A percentile compares a stretch with the other conserved stretches of the same genome.
Conservation (phyloP, 2,329 filamentous ascomycete genomes). For the Microsporum audouinii region DNA sequence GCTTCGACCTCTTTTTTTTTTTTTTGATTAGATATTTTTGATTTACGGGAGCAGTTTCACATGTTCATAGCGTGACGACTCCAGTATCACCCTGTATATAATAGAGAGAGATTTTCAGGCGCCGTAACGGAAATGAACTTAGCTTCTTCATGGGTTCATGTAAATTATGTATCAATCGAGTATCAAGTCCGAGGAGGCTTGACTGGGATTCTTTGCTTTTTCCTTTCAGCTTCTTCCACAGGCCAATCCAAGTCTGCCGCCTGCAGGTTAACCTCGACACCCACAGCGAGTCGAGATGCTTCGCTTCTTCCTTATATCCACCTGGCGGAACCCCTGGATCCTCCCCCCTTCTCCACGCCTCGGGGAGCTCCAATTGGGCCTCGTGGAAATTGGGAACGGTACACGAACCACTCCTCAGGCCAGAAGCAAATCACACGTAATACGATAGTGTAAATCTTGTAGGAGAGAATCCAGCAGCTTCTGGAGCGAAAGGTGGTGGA, state of each 20-base stretch:
- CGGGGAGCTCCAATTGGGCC: neutral
- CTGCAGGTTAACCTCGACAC: no score
- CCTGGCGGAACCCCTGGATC: neutral
- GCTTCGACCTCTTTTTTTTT: neutral
- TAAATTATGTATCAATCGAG: neutral
- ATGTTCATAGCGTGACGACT: constrained; percentile 1
- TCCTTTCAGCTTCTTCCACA: neutral
- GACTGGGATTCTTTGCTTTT: neutral
- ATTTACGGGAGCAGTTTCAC: neutral
- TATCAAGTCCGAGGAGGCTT: neutral
- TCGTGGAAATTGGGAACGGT: neutral
- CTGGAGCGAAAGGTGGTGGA: no score
- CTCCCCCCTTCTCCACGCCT: neutral
- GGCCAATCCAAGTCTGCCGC: neutral
- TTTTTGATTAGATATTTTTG: neutral
- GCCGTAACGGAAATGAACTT: neutral
- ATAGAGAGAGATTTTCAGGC: neutral
- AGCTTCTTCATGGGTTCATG: neutral
- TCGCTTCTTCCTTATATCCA: neutral
- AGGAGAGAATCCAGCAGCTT: no score
- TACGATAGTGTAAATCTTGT: neutral
- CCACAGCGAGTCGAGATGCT: neutral
- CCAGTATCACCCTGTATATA: neutral
- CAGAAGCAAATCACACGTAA: constrained; percentile 11
- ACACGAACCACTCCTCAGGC: neutral